A percentile compares a stretch with the other conserved stretches of the same genome.
Evolutionary conservation across 495 filamentous ascomycete genomes (phyloP).

Genomic region (Podospora conica): DNA sequence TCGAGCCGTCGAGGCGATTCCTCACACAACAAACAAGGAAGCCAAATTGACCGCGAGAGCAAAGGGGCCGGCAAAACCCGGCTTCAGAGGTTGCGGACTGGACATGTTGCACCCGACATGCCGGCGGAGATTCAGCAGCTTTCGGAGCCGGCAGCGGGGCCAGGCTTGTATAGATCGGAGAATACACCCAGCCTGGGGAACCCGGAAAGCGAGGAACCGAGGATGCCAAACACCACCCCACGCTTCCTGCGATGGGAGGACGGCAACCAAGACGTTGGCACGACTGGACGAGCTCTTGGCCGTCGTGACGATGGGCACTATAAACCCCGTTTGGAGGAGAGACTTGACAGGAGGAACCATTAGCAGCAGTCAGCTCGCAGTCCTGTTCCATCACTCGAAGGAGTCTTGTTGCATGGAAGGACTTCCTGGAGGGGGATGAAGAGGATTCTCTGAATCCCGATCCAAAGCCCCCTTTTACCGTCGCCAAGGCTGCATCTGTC

Average conservation of each 20-base stretch:
- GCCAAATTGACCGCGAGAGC: not conserved
- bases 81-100: not conserved
- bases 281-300: not conserved
- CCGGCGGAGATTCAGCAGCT: not conserved
- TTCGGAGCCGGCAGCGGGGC: constrained; percentile 2
- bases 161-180: constrained; percentile 1
- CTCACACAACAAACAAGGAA: not conserved
- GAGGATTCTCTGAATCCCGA: not conserved
- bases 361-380: not conserved
- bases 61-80: not conserved
- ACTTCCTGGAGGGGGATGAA: no score
- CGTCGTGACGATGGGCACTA: not conserved
- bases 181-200: constrained; percentile 3
- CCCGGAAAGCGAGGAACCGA: constrained; percentile 2
- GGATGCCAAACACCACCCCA: not conserved
- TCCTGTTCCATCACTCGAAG: not conserved
- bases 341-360: no score
- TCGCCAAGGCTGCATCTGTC: not conserved
- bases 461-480: not conserved
- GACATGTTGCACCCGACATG: not conserved
- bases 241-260: not conserved
- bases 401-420: no score
- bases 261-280: not conserved
- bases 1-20: not conserved
- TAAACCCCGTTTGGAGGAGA: not conserved